Conservation (phyloP, 140 eudicot genomes). For the Ambrosia hybrid region DNA sequence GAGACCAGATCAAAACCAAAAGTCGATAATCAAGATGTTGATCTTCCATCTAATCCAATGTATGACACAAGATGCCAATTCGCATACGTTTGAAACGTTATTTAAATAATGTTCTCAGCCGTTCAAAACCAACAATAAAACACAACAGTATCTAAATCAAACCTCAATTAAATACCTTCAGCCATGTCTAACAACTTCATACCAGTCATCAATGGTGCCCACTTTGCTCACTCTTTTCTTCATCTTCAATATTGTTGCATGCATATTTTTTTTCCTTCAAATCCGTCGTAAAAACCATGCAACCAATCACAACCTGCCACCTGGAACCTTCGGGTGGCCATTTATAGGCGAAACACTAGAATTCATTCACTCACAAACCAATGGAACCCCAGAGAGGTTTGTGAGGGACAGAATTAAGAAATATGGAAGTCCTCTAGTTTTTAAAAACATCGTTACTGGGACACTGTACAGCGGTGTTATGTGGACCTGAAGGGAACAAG, state of each 20-base stretch:
- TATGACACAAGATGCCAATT: too few species aligned
- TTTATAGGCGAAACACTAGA: slow-evolving; percentile 46
- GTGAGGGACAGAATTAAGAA: slow-evolving; percentile 38
- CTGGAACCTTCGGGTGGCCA: too few species aligned
- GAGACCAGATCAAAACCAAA: slow-evolving; percentile 5
- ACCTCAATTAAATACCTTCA: too few species aligned
- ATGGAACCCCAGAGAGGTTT: slow-evolving; percentile 46
- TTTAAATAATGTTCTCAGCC: too few species aligned
- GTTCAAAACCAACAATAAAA: too few species aligned
- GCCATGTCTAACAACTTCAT: too few species aligned
- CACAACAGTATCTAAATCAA: too few species aligned
- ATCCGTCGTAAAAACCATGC: background rate
- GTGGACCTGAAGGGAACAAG: slow-evolving; percentile 62
- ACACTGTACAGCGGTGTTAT: slow-evolving; percentile 45
- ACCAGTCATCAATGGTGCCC: background rate
- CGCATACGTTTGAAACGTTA: background rate
- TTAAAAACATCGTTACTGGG: slow-evolving; percentile 52
- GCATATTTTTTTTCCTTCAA: background rate
- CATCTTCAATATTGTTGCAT: background rate
- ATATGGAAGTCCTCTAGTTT: slow-evolving; percentile 28
- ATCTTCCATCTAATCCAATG: slow-evolving; percentile 4
- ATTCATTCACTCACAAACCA: slow-evolving; percentile 22
- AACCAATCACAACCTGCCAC: too few species aligned
- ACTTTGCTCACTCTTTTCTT: background rate
- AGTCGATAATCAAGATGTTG: slow-evolving; percentile 18